A percentile compares a stretch with the other conserved stretches of the same genome.
These are phyloP conservation scores for Cantharellus anzutake DNA, from an alignment of 768 basidiomycete genomes.

Conservation along the genomic window DNA sequence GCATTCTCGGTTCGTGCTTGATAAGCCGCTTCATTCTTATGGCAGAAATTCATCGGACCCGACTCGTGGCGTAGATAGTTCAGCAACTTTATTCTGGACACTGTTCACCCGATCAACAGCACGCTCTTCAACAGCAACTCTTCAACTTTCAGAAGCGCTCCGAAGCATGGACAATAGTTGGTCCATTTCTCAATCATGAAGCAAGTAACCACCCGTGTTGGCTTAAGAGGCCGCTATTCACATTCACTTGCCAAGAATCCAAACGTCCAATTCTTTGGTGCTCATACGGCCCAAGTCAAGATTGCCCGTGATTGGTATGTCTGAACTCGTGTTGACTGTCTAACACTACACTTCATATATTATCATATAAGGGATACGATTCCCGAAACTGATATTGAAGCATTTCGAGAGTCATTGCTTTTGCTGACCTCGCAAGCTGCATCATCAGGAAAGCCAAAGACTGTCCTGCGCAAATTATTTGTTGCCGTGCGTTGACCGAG, in stretches of 20 bases:
- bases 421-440: constrained; percentile 51
- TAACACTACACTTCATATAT: background rate
- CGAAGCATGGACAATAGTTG: constrained; percentile 71
- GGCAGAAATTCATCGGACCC: background rate
- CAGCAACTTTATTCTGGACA: constrained; percentile 7
- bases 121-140: constrained; percentile 10
- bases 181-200: constrained; percentile 49
- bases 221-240: background rate
- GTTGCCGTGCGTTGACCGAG: constrained; percentile 37
- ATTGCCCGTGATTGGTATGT: constrained; percentile 76
- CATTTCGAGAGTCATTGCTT: constrained; percentile 41
- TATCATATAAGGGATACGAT: background rate
- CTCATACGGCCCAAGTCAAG: constrained; percentile 87
- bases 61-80: background rate
- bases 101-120: constrained; percentile 7
- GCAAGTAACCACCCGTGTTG: background rate
- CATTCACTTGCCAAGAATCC: constrained; percentile 24
- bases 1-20: background rate
- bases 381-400: background rate
- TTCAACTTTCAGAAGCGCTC: constrained; percentile 11
- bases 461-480: constrained; percentile 73
- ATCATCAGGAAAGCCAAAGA: constrained; percentile 34
- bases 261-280: constrained; percentile 88
- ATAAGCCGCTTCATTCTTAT: background rate
- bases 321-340: background rate